Evolutionary conservation across 2,329 filamentous ascomycete genomes (phyloP), one percentile per base, ranked within the genome.

Genomic region (Colletotrichum truncatum): DNA sequence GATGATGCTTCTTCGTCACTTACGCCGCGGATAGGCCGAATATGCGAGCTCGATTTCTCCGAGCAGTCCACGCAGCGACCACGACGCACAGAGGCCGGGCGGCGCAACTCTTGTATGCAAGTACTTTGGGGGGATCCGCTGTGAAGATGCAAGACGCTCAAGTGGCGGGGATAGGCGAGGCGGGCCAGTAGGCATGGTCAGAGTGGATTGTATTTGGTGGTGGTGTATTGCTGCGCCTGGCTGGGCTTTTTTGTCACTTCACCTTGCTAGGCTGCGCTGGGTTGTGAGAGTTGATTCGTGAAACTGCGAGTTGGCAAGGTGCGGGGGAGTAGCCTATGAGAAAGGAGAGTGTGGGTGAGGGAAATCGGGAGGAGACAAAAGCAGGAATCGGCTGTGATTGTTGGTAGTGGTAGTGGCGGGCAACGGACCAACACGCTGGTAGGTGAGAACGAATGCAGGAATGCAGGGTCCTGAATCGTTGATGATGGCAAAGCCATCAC

Each of bases 291-390:
- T 32, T 65, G 56, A 62, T 65, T 65, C 62, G 57, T 36, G 49
- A 46, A 54, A 51, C 57, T 51, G 26, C 57, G 11, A 39, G 21
- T 36, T 43, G 23, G 41, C 34, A 36, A 38, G 41, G 49, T 65
- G 62, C 49, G 56, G 62, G 41, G 62, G 57, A 65, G 26, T 23
- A 49, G 62, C 62, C 62, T 65, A 26, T 62, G 26, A 65, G 34
- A 62, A n/a, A 38, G 25, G 25, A 55, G 23, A 18, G 23, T 5
- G 25, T n/a, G n/a, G n/a, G n/a, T n/a, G 11, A 23, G 25, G 32
- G 25, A 4, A 55, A 28, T 12, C 14, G 28, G 26, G 12, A n/a
- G 43, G 25, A 26, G 14, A 32, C 41, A 65, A 65, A n/a, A 61
- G 34, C 56, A 65, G 38, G 49, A 61, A 60, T 52, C 38, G 34